A percentile compares a stretch with the other conserved stretches of the same genome.
Conservation (phyloP, 164 flowering plant species). For the Saururus chinensis region DNA sequence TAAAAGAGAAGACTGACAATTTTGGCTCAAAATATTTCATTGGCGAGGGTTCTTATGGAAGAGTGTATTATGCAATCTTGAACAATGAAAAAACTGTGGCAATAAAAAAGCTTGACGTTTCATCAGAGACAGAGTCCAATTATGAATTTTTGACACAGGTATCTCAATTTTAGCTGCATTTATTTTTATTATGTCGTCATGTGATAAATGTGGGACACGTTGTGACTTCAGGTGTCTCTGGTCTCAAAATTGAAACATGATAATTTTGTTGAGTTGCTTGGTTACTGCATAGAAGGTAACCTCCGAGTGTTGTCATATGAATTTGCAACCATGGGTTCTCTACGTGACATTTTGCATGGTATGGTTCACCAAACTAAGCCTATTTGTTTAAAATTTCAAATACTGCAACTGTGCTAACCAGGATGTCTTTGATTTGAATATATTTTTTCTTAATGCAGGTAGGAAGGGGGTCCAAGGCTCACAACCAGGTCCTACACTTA, state of each 20-base stretch:
- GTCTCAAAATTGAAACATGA: slow-evolving; percentile 13
- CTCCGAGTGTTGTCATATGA: slow-evolving; percentile 11
- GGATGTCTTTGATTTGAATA: too few relatives aligned
- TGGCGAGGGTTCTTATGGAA: slow-evolving; percentile 97
- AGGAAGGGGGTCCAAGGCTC: slow-evolving; percentile 51
- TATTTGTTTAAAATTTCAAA: too few relatives aligned
- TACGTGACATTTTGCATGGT: slow-evolving; percentile 16
- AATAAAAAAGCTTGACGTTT: slow-evolving; percentile 86
- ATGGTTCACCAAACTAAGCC: neutral
- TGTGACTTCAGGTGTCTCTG: slow-evolving; percentile 6
- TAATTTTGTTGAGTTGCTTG: slow-evolving; percentile 10
- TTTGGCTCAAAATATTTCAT: slow-evolving; percentile 84
- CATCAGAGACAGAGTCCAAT: slow-evolving; percentile 77
- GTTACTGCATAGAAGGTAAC: slow-evolving; percentile 13
- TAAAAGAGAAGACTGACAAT: slow-evolving; percentile 83
- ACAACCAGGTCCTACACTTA: slow-evolving; percentile 43
- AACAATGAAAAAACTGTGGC: slow-evolving; percentile 61
- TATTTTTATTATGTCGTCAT: too few relatives aligned
- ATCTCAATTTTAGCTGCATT: too few relatives aligned
- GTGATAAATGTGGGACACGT: too few relatives aligned
- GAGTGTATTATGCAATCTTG: slow-evolving; percentile 72
- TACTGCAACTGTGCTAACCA: too few relatives aligned
- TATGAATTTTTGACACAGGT: slow-evolving; percentile 80
- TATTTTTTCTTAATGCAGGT: slow-evolving; percentile 14
- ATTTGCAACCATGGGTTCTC: slow-evolving; percentile 14